Evolutionary conservation across 495 filamentous ascomycete species (phyloP), one percentile per base, ranked within the genome.

Genomic region (Talaromyces borbonicus): DNA sequence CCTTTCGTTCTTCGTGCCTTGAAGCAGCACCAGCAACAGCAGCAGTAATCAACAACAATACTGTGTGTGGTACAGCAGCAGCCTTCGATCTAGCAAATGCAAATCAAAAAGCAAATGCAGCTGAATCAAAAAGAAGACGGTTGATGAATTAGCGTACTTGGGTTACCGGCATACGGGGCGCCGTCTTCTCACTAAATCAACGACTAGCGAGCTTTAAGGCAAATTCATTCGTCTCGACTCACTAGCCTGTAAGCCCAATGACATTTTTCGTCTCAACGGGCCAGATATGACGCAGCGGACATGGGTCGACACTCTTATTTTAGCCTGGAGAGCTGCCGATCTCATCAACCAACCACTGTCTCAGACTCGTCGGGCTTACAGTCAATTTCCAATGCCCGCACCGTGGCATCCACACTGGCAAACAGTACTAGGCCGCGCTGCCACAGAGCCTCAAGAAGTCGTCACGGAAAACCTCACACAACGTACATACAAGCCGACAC

Each of bases 171-270:
- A 2, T n/a, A 20, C 35, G 19, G 35, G 16, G 35, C 16, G 33
- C 11, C 35, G 35, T 22, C 35, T 38, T 4, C 6, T 11, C n/a
- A 11, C 35, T 38, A 38, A 22, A 5, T 20, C 16, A 38, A 20
- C 35, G 8, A 38, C 35, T 38, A 38, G 35, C 35, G 35, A 20
- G 35, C 16, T n/a, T n/a, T n/a, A 38, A 38, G 35, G 35, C 35
- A 38, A 38, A 38, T 20, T 38, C 16, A 16, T 38, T 12, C 33
- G n/a, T n/a, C n/a, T n/a, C n/a, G n/a, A n/a, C n/a, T n/a, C n/a
- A n/a, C n/a, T n/a, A n/a, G n/a, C n/a, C n/a, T n/a, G n/a, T n/a
- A n/a, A n/a, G n/a, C n/a, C n/a, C n/a, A n/a, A n/a, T 37, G 16
- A 19, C 9, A 38, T 20, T 23, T 16, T 20, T 15, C 16, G 16